Base-by-base conservation (phyloP, 2,329 filamentous ascomycete genomes). In the Coniochaeta prunicola region DNA sequence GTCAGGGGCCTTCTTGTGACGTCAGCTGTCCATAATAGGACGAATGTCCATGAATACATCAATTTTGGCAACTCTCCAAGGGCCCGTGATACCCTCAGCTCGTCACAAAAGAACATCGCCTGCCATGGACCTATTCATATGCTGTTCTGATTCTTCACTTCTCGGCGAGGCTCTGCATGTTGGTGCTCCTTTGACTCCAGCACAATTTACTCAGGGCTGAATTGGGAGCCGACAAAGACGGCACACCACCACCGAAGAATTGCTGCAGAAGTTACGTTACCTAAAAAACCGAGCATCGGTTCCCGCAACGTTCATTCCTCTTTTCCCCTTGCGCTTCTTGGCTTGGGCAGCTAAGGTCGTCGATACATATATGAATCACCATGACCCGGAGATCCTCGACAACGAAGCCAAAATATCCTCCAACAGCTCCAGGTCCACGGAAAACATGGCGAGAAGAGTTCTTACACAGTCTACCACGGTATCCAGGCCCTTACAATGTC, bases 401-500 rank as follows among this genome's bases (percentile, higher is more conserved):
- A 21, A 7, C 24, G n/a, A 28, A 30, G 1, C 45, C 45, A 10
- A n/a, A 45, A 45, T 45, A 45, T 53, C 19, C n/a, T 9, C 57
- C 62, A 34, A 61, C 67, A 4, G 66, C 68, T 4, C 62, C 68
- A 5, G 64, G 61, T 13, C 71, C 71, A 19, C 64, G 63, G 17
- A 70, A 68, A 48, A 67, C 69, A 8, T 57, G 73, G 45, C 69
- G 71, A 53, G 76, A 78, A 58, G 65, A 65, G n/a, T 64, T 77
- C 54, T 68, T 77, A 38, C 74, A 77, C 65, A 65, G 70, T 3
- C 82, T 90, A 56, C 86, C 87, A 3, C 67, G 77, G 15, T 87
- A 88, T 66, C 79, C 81, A 1, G 87, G 87, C 0, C 84, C 84
- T 0, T 88, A 89, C 69, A 80, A 80, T 62, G 87, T 91, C 42